phyloP scores from a whole-genome alignment of 2,329 filamentous ascomycete genomes.

The Ophiostoma perfectum region DNA sequence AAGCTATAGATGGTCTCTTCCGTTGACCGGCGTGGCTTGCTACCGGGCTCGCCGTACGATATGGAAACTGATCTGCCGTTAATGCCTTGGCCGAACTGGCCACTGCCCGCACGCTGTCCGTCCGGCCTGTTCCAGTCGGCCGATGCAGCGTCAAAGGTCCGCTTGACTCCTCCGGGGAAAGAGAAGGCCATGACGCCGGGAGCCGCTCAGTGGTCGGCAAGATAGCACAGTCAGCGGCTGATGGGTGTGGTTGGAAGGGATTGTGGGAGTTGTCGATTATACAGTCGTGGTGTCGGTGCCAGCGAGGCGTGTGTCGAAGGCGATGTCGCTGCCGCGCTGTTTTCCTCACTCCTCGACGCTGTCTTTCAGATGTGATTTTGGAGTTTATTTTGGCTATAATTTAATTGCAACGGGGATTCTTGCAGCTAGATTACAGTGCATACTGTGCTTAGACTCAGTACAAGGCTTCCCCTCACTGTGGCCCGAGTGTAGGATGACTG shows the following conservation, averaged over 20 bases:
- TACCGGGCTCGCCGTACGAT: background rate
- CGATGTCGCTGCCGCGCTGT: background rate
- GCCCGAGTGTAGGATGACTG: background rate
- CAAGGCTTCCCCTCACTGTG: background rate
- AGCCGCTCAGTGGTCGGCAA: too few species aligned
- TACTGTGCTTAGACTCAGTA: background rate
- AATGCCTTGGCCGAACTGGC: background rate
- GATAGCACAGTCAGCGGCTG: too few species aligned
- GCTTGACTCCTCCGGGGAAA: conserved; percentile 13
- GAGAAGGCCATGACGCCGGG: conserved; percentile 10
- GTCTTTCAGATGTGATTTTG: background rate
- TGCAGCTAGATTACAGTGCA: background rate
- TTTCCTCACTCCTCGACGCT: background rate
- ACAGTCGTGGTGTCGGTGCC: background rate
- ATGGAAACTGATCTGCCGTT: background rate
- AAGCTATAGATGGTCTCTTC: background rate
- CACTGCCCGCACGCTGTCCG: background rate
- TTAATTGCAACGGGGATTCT: background rate
- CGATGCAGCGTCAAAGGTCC: conserved; percentile 16
- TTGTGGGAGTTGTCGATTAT: background rate
- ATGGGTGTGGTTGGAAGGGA: too few species aligned
- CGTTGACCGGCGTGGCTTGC: background rate
- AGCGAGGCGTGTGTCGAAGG: background rate
- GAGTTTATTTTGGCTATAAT: background rate
- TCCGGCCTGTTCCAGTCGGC: conserved; percentile 15